phyloP scores from a whole-genome alignment of 495 filamentous ascomycete species.

The Lasiosphaeria ovina region DNA sequence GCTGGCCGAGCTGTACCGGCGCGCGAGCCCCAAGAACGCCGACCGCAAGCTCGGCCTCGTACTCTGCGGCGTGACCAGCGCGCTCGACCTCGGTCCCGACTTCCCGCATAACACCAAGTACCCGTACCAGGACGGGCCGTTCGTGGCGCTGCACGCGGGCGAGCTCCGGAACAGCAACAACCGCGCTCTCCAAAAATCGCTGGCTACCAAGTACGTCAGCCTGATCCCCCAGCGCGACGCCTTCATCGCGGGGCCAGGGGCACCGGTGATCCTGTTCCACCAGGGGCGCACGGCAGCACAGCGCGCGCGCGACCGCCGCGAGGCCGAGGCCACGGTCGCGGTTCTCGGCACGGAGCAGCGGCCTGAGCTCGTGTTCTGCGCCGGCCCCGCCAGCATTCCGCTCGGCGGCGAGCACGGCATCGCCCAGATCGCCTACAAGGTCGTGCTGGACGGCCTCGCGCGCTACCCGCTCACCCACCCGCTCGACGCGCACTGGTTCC shows the following conservation, averaged over 20 bases:
- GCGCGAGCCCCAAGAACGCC: slow-evolving; percentile 13
- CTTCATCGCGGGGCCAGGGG: slow-evolving; percentile 27
- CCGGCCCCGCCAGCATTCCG: slow-evolving; percentile 24
- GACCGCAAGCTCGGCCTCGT: slow-evolving; percentile 23
- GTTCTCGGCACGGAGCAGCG: slow-evolving; percentile 24
- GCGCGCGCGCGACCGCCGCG: slow-evolving; percentile 21
- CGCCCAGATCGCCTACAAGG: slow-evolving; percentile 28
- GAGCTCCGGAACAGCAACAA: slow-evolving; percentile 48
- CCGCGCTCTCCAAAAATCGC: slow-evolving; percentile 24
- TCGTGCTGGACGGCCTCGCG: slow-evolving; percentile 27
- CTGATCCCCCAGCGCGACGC: slow-evolving; percentile 35
- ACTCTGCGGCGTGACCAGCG: slow-evolving; percentile 27
- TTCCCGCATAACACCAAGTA: slow-evolving; percentile 36
- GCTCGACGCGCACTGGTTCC: slow-evolving; percentile 30
- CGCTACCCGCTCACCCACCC: slow-evolving; percentile 20
- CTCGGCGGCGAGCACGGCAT: slow-evolving; percentile 19
- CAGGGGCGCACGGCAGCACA: slow-evolving; percentile 8
- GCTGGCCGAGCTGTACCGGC: slow-evolving; percentile 31
- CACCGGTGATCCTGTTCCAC: slow-evolving; percentile 29
- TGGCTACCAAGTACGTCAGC: slow-evolving; percentile 29
- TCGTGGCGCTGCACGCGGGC: slow-evolving; percentile 42
- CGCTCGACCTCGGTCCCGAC: slow-evolving; percentile 20
- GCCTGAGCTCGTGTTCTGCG: slow-evolving; percentile 30
- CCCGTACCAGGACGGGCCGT: slow-evolving; percentile 33
- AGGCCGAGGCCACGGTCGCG: slow-evolving; percentile 30